Evolutionary conservation across 345 rosid genomes (phyloP).

Genomic region (Rhizophora apiculata): DNA sequence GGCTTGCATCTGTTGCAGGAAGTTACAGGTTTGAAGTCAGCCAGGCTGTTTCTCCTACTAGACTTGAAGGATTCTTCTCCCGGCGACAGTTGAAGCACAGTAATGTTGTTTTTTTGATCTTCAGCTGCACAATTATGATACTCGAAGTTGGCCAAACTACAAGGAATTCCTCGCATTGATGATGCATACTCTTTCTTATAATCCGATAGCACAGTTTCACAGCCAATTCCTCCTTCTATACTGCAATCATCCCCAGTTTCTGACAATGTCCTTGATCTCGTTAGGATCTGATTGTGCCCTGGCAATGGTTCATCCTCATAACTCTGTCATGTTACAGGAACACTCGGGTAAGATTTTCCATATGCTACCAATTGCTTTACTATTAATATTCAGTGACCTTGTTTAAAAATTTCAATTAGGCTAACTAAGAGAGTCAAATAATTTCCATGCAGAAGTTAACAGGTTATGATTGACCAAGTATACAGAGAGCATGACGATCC

Average conservation of each 20-base stretch:
- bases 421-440: too few relatives aligned
- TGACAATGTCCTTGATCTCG: constrained; percentile 49
- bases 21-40: constrained; percentile 58
- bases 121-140: constrained; percentile 53
- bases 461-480: too few relatives aligned
- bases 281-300: constrained; percentile 36
- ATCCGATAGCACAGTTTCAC: constrained; percentile 47
- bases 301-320: constrained; percentile 69
- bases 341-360: not conserved
- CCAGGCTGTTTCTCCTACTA: constrained; percentile 50
- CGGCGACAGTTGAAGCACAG: constrained; percentile 43
- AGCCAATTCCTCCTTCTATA: constrained; percentile 41
- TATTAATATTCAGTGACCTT: too few relatives aligned
- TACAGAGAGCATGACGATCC: too few relatives aligned
- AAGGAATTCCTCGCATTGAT: constrained; percentile 53
- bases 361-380: not conserved
- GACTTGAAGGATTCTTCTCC: constrained; percentile 44
- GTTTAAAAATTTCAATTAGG: too few relatives aligned
- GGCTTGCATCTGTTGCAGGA: constrained; percentile 74
- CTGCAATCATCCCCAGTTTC: constrained; percentile 73
- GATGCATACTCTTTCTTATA: constrained; percentile 48
- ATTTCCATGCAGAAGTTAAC: too few relatives aligned
- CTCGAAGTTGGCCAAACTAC: constrained; percentile 32
- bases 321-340: constrained; percentile 44
- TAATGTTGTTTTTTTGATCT: constrained; percentile 45